phyloP scores from a whole-genome alignment of 176 grass and related monocot genomes.

The Poa pratensis region DNA sequence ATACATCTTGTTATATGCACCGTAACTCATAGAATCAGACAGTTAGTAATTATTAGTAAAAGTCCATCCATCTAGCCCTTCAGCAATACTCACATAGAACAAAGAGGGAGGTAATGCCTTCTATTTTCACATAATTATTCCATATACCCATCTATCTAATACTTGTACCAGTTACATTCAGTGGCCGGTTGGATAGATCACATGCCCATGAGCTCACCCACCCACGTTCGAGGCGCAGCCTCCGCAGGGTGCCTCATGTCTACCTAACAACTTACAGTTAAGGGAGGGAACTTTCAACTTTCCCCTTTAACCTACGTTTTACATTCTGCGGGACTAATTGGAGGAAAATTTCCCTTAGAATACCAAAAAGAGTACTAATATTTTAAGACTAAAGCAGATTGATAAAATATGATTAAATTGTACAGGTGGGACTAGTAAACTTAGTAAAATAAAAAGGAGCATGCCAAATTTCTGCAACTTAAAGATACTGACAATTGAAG shows the following conservation, averaged over 20 bases:
- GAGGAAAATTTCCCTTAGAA: neutral
- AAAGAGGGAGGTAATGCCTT: neutral
- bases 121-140: neutral
- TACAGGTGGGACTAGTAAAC: neutral
- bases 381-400: neutral
- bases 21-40: neutral
- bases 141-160: neutral
- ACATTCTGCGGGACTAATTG: neutral
- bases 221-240: no score
- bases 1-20: neutral
- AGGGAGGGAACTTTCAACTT: no score
- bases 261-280: no score
- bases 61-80: neutral
- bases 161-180: neutral
- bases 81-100: neutral
- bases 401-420: constrained; percentile 7
- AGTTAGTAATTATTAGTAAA: neutral
- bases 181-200: no score
- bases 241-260: no score
- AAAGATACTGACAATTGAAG: neutral
- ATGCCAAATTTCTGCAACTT: neutral
- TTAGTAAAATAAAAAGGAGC: neutral
- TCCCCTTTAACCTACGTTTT: no score
- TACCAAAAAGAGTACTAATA: neutral
- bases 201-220: no score